Evolutionary conservation across 2,329 filamentous ascomycete genomes (phyloP).

Genomic region (Aspergillus melleus): DNA sequence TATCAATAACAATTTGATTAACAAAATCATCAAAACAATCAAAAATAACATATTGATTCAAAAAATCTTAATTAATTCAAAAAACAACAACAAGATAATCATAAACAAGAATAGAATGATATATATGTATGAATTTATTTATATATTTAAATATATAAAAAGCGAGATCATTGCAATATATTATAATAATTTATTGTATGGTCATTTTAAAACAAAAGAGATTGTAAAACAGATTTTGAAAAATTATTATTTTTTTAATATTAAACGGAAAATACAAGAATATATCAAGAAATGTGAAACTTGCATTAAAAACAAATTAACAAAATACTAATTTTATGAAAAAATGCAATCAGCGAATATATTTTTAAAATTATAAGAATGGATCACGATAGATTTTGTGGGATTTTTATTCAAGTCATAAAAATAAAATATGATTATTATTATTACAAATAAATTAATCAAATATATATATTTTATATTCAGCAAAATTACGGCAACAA

Average conservation of each 20-base stretch:
- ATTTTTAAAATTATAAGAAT: background rate
- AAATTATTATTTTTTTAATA: background rate
- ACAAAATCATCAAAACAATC: too few species aligned
- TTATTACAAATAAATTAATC: background rate
- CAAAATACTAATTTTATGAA: background rate
- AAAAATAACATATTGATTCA: background rate
- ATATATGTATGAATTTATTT: background rate
- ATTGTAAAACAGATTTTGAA: background rate
- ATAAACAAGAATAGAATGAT: background rate
- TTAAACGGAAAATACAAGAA: background rate
- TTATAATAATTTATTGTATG: background rate
- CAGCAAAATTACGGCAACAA: background rate
- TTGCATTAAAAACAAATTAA: background rate
- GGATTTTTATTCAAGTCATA: background rate
- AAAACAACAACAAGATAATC: background rate
- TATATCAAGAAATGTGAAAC: background rate
- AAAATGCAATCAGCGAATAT: background rate
- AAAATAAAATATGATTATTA: background rate
- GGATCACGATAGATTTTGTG: background rate
- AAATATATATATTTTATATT: conserved; percentile 4
- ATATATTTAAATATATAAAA: background rate
- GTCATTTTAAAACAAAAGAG: background rate
- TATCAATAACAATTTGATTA: too few species aligned
- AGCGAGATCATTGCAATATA: background rate
- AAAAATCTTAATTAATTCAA: background rate